A percentile compares a stretch with the other conserved stretches of the same genome.
phyloP scores from a whole-genome alignment of 257 asterid species.

The Plantago ovata region DNA sequence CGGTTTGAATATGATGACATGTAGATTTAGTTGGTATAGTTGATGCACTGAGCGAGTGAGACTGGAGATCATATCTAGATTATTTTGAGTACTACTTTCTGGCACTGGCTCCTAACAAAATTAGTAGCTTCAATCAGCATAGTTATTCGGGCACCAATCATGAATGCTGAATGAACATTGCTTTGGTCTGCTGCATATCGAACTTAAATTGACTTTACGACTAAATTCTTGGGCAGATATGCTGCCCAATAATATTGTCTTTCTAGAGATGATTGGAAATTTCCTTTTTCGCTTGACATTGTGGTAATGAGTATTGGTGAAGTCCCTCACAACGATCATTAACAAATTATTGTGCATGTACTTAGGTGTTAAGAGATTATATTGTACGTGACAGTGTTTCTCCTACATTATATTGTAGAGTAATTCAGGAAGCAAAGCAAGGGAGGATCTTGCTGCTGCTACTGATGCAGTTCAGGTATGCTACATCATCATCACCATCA shows the following conservation, averaged over 20 bases:
- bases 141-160: neutral
- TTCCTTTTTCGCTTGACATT: neutral
- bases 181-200: neutral
- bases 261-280: neutral
- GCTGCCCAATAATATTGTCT: neutral
- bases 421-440: slow-evolving; percentile 94
- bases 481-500: slow-evolving; percentile 19
- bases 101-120: too few relatives aligned
- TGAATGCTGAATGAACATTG: neutral
- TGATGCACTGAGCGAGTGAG: too few relatives aligned
- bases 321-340: slow-evolving; percentile 8
- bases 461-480: slow-evolving; percentile 89
- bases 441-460: slow-evolving; percentile 98
- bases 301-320: slow-evolving; percentile 10
- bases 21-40: too few relatives aligned
- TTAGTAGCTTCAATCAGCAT: too few relatives aligned
- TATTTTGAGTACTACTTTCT: too few relatives aligned
- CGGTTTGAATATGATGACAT: too few relatives aligned
- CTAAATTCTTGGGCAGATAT: neutral
- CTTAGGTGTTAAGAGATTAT: too few relatives aligned
- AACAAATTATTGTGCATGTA: slow-evolving; percentile 6
- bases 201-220: neutral
- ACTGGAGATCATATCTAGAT: too few relatives aligned
- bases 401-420: slow-evolving; percentile 46
- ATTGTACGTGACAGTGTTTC: slow-evolving; percentile 13